Evolutionary conservation across 441 rosid species (phyloP).

Genomic region (Flueggea neowawraea): DNA sequence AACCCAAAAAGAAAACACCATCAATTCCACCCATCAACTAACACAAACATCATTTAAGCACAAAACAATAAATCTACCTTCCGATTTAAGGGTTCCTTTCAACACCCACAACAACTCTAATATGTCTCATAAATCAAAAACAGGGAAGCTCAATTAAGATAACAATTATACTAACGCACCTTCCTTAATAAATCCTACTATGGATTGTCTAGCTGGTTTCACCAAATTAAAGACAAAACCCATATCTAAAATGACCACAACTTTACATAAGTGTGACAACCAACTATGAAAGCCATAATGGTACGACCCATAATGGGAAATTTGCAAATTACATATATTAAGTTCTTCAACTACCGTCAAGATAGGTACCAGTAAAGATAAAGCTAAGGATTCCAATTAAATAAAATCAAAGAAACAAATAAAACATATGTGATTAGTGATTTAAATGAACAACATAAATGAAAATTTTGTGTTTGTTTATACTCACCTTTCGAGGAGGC

Average conservation of each 20-base stretch:
- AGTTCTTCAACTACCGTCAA: too few species aligned
- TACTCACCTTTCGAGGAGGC: too few species aligned
- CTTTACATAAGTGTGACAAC: slow-evolving; percentile 1
- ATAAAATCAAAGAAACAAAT: too few species aligned
- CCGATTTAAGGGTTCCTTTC: slow-evolving; percentile 9
- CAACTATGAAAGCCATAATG: slow-evolving; percentile 11
- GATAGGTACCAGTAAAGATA: too few species aligned
- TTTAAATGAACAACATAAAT: too few species aligned
- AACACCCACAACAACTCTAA: slow-evolving; percentile 22
- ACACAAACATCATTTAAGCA: slow-evolving; percentile 4
- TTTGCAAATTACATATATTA: not conserved
- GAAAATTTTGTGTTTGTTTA: too few species aligned
- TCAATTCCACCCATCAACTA: slow-evolving; percentile 4
- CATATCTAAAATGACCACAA: slow-evolving; percentile 13
- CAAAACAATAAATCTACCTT: slow-evolving; percentile 10
- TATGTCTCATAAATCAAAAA: not conserved
- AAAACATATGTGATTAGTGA: too few species aligned
- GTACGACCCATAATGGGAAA: slow-evolving; percentile 9
- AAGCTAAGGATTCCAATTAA: too few species aligned
- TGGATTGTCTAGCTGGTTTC: slow-evolving; percentile 15
- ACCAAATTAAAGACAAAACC: slow-evolving; percentile 15
- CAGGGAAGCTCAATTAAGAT: slow-evolving; percentile 5
- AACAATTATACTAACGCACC: slow-evolving; percentile 14
- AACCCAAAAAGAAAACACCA: slow-evolving; percentile 6
- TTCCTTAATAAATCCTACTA: slow-evolving; percentile 16